Base-by-base conservation (phyloP, 2,329 filamentous ascomycete species). In the Aspergillus oerlinghausenensis region DNA sequence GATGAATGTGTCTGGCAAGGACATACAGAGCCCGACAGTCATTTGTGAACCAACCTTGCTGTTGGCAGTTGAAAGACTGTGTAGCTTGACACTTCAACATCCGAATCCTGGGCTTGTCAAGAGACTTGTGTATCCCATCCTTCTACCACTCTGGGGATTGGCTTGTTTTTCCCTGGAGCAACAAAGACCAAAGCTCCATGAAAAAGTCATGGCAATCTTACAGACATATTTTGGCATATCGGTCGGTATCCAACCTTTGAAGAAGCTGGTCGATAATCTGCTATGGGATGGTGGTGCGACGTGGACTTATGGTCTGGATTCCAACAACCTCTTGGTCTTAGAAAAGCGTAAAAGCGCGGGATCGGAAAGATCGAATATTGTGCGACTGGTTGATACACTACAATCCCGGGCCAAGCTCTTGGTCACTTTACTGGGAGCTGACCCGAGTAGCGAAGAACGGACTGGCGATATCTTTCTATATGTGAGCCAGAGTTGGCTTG, bases 31-130 rank as follows among this genome's bases (percentile, higher is more conserved):
- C 3, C 28, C 60, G 28, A 58, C 60, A 9, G 5, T 73, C n/a
- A 66, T 73, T 5, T 51, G 62, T 21, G 66, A 69, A 28, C 40
- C 59, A 11, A 62, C 64, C n/a, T 54, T 77, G 19, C 38, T 62
- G 1, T 51, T 72, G 23, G 70, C 73, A 5, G 42, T 78, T 19
- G 57, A 72, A 29, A 71, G 75, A 49, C 51, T 78, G n/a, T 63
- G 61, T 35, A 67, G 62, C 6, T 58, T 78, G n/a, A 64, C 70
- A 7, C 57, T 75, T 25, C 72, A 75, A 35, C 75, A 77, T 60
- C 75, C 75, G 17, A 77, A 77, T 54, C 75, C 75, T 17, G 70
- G 71, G 4, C 68, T 78, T 17, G 72, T 77, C 19, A 77, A 75
- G 56, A 70, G 75, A 50, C 60, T 76, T 7, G 62, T 77, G 3